Evolutionary conservation across 257 asterid genomes (phyloP).

Genomic region (Parsonsia alboflavescens): DNA sequence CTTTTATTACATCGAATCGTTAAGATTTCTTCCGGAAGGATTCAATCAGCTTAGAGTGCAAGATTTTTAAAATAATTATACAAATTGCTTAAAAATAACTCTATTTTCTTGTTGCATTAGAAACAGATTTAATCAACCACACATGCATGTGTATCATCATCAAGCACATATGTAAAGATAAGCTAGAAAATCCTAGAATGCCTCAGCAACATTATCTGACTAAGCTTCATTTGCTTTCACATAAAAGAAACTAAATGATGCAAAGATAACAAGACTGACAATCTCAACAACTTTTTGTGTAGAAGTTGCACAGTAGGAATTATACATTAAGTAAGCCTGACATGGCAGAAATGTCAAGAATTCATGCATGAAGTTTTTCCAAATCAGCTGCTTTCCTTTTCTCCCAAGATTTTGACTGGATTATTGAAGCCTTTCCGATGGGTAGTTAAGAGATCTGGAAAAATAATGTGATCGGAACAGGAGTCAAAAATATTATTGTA

Average conservation of each 20-base stretch:
- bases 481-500: neutral
- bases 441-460: slow-evolving; percentile 26
- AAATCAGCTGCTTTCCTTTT: slow-evolving; percentile 43
- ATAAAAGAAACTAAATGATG: slow-evolving; percentile 18
- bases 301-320: slow-evolving; percentile 25
- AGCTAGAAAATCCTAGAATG: neutral
- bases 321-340: slow-evolving; percentile 88
- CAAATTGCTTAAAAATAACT: neutral
- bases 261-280: slow-evolving; percentile 15
- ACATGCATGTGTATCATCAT: neutral
- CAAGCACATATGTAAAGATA: neutral
- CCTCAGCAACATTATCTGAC: neutral
- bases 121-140: neutral
- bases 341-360: slow-evolving; percentile 69
- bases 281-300: slow-evolving; percentile 3
- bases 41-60: neutral
- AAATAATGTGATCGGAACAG: slow-evolving; percentile 18
- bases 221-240: neutral
- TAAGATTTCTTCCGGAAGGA: neutral
- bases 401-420: slow-evolving; percentile 35
- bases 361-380: slow-evolving; percentile 56
- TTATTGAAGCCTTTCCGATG: slow-evolving; percentile 29
- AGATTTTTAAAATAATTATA: neutral
- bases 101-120: neutral
- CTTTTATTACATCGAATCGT: neutral